Evolutionary conservation across 306 rosid species (phyloP).

Genomic region (Prunus fruticosa): DNA sequence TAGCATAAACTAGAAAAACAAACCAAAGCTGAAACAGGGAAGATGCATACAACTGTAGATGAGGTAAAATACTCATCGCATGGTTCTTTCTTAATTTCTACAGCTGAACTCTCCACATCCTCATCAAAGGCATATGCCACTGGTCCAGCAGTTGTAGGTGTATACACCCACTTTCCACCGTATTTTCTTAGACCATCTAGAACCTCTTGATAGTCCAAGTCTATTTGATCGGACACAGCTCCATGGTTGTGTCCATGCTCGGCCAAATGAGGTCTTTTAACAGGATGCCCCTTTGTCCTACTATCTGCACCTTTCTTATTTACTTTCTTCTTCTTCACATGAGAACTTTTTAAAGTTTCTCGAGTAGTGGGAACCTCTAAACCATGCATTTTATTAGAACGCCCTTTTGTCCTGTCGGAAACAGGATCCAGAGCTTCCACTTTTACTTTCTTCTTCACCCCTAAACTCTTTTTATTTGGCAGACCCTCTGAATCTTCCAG

Average conservation of each 20-base stretch:
- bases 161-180: conserved; percentile 18
- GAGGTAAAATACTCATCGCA: conserved; percentile 16
- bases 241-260: conserved; percentile 1
- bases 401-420: not conserved
- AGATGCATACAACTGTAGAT: conserved; percentile 38
- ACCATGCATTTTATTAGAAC: not conserved
- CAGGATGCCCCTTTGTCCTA: not conserved
- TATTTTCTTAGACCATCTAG: conserved; percentile 8
- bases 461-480: not conserved
- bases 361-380: not conserved
- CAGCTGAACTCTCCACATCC: conserved; percentile 12
- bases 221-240: not conserved
- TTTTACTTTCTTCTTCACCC: not conserved
- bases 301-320: not conserved
- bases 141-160: conserved; percentile 9
- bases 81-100: conserved; percentile 27
- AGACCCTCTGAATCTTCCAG: not conserved
- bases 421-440: not conserved
- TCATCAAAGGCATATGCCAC: not conserved
- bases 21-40: conserved; percentile 13
- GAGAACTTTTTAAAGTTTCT: not conserved
- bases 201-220: conserved; percentile 29
- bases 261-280: not conserved
- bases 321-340: not conserved
- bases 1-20: conserved; percentile 3